These are phyloP conservation scores for Boechera retrofracta DNA, from an alignment of 345 rosid species.

Conservation along the genomic window DNA sequence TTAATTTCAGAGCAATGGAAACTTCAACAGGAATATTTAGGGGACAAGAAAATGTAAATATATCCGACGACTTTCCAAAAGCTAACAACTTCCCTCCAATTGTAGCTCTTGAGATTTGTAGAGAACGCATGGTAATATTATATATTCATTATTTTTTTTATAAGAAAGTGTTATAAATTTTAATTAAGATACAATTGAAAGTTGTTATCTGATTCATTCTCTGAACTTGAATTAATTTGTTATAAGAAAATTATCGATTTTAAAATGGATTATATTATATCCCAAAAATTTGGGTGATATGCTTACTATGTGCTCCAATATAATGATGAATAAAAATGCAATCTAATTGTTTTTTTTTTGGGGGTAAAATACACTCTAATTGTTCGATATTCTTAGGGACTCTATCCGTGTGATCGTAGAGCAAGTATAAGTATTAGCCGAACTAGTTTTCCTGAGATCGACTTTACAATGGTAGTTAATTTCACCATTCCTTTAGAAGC, in stretches of 20 bases:
- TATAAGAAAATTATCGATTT: background rate
- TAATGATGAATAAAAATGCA: background rate
- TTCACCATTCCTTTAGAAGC: background rate
- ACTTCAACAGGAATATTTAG: conserved; percentile 70
- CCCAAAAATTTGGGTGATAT: background rate
- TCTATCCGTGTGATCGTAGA: conserved; percentile 76
- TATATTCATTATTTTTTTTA: background rate
- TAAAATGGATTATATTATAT: background rate
- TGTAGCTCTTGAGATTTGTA: conserved; percentile 71
- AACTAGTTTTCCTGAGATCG: conserved; percentile 60
- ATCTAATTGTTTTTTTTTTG: background rate
- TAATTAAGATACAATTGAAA: background rate
- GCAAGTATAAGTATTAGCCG: conserved; percentile 49
- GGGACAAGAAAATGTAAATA: conserved; percentile 35
- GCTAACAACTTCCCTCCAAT: conserved; percentile 54
- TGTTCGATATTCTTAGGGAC: conserved; percentile 54
- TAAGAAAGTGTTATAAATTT: background rate
- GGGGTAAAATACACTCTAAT: background rate
- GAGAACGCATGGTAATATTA: conserved; percentile 61
- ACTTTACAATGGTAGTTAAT: conserved; percentile 60
- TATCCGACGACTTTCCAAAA: conserved; percentile 26
- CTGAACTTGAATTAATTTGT: background rate
- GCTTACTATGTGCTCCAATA: background rate
- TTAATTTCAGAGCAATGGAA: conserved; percentile 67
- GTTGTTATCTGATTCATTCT: background rate